phyloP scores from a whole-genome alignment of 2,329 filamentous ascomycete species.

The Helminthosporium solani region DNA sequence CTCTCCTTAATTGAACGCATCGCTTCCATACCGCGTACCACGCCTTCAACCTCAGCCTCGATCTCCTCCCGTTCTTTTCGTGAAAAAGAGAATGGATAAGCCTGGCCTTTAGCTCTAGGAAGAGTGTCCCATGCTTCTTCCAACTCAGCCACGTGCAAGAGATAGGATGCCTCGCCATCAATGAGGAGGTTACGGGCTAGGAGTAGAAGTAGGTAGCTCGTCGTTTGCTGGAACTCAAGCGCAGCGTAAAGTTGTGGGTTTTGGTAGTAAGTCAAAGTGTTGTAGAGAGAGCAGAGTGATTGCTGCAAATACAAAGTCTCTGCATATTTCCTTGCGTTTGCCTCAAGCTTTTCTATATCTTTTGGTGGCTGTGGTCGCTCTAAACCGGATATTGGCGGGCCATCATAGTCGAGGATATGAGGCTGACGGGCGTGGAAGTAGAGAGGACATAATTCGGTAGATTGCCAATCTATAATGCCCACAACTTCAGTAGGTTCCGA shows the following conservation, averaged over 20 bases:
- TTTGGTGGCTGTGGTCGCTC: conserved; percentile 28
- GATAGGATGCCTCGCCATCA: conserved; percentile 37
- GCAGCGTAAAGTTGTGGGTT: conserved; percentile 29
- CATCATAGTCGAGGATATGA: conserved; percentile 38
- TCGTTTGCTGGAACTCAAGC: conserved; percentile 34
- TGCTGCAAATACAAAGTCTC: conserved; percentile 28
- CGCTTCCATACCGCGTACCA: conserved; percentile 26
- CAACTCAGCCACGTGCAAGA: conserved; percentile 25
- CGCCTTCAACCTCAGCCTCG: conserved; percentile 26
- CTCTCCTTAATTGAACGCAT: conserved; percentile 27
- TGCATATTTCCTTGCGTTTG: conserved; percentile 21
- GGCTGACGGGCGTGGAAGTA: conserved; percentile 40
- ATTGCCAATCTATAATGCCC: conserved; percentile 42
- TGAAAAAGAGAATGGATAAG: conserved; percentile 25
- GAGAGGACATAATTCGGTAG: conserved; percentile 37
- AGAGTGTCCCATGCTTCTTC: conserved; percentile 25
- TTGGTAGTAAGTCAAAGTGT: conserved; percentile 22
- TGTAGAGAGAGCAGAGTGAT: conserved; percentile 32
- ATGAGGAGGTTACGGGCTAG: conserved; percentile 37
- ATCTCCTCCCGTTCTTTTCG: conserved; percentile 20
- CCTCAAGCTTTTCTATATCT: conserved; percentile 23
- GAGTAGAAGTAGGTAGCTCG: conserved; percentile 29
- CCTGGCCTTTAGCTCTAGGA: conserved; percentile 15
- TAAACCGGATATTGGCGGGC: conserved; percentile 26
- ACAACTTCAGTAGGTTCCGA: conserved; percentile 32